Evolutionary conservation across 2,329 filamentous ascomycete genomes (phyloP), one percentile per base, ranked within the genome.

Genomic region (Colletotrichum destructivum): DNA sequence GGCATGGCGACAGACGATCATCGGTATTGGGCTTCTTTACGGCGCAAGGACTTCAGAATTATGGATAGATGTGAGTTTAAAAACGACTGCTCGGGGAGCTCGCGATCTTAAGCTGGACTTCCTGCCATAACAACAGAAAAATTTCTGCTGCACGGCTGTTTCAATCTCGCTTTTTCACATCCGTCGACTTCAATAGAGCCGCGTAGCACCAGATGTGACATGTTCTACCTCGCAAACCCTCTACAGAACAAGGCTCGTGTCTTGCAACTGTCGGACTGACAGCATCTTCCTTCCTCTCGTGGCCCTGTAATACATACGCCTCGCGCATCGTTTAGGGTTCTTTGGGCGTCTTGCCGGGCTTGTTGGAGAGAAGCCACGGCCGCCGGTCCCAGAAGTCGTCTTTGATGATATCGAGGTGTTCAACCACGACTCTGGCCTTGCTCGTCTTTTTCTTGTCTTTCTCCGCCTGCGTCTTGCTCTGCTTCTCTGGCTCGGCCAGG

Each of bases 371-470:
- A 68, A 96, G 86, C 94, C 95, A 98, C 2, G 95, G 95, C 78
- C 95, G 88, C 77, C 88, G 88, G 74, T 94, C 88, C 96, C 96
- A 99, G 79, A 99, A 99, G 4, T 94, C 93, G 81, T 98, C 94
- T 77, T 93, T 95, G 82, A 99, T 98, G 77, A 99, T 93, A 83
- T 99, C 96, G 71, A 96, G 83, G 84, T 98, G 95, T 78, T 95
- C 92, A 47, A 97, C 87, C 46, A 94, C 89, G 56, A 99, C 91
- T 62, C 88, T 88, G 0, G 95, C 95, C 81, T 98, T 98, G 71
- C 89, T 88, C 65, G 93, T 89, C 74, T 90, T 88, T 84, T 98
- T 98, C 79, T 88, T 92, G 74, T 97, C 91, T 76, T 93, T 97
- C 69, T 98, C 94, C 23, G 87, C 84, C 78, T 97, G 94, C n/a